Evolutionary conservation across 306 rosid species (phyloP), one percentile per base, ranked within the genome.

Genomic region (Mimosa pudica): DNA sequence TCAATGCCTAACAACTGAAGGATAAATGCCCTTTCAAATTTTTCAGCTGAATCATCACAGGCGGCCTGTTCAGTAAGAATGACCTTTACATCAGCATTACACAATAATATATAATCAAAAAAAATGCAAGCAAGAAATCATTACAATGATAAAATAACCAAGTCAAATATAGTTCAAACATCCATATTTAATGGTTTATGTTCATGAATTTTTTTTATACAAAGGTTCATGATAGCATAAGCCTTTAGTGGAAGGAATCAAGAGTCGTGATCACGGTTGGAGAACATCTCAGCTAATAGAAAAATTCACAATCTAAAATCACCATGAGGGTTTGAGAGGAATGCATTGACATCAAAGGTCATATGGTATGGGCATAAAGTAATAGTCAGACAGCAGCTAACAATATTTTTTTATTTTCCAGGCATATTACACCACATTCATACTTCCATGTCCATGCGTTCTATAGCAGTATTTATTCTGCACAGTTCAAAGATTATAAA

Each of bases 21-120:
- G 82, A 93, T 70, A 86, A 96, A 93, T n/a, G 92, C 93, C 86
- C 93, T 91, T 88, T 93, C 99, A 81, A 70, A 83, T 60, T 89
- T 86, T 77, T 88, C 95, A 71, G 89, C 92, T 79, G 86, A 94
- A 62, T 88, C 94, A 58, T 88, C 79, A 73, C 94, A 89, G 32
- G 94, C 88, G 75, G 89, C 96, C 99, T 96, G 94, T 45, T 47
- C 70, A 78, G 55, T 65, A 62, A 20, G 79, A 64, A 76, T 55
- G 49, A 82, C 69, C 63, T 64, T 76, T 61, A 77, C 45, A 48
- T 72, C 42, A 76, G 70, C 71, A 71, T 74, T 72, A 78, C 32
- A 83, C 36, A 83, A 60, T 38, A 38, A 74, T 51, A 55, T 77
- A 41, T 36, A 12, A 73, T 17, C 13, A 67, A 46, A 35, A 55